Evolutionary conservation across 495 filamentous ascomycete genomes (phyloP).

Genomic region (Usnea hakonensis): DNA sequence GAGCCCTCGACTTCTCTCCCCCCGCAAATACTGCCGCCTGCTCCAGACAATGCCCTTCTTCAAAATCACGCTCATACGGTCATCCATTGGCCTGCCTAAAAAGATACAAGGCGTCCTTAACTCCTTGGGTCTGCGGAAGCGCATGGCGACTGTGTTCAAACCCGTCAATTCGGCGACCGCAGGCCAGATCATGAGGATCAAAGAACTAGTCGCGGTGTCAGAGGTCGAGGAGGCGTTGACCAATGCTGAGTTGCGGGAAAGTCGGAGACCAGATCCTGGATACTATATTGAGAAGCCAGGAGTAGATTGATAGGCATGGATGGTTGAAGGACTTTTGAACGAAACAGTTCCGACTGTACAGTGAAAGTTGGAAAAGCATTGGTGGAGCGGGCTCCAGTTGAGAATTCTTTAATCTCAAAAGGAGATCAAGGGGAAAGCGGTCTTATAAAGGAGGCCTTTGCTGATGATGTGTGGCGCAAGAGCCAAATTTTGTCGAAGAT

Average conservation of each 20-base stretch:
- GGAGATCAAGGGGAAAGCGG: not conserved
- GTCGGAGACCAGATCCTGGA: conserved; percentile 72
- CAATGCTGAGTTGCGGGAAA: conserved; percentile 61
- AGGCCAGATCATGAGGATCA: conserved; percentile 95
- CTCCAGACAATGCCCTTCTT: conserved; percentile 71
- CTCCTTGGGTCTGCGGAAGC: conserved; percentile 81
- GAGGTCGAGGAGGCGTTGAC: conserved; percentile 70
- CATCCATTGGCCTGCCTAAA: conserved; percentile 82
- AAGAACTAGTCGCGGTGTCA: conserved; percentile 81
- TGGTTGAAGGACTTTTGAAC: not conserved
- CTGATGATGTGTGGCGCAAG: not conserved
- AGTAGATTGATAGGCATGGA: not conserved
- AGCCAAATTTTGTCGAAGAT: not conserved
- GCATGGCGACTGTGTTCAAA: conserved; percentile 86
- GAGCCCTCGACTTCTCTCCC: not conserved
- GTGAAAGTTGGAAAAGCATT: not conserved
- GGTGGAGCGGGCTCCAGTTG: not conserved
- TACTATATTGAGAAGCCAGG: conserved; percentile 73
- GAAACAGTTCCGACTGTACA: not conserved
- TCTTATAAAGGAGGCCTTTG: not conserved
- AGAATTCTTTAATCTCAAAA: too few species aligned
- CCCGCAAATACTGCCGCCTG: not conserved
- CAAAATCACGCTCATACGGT: conserved; percentile 89
- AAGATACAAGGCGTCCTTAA: conserved; percentile 75
- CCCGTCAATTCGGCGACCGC: conserved; percentile 75